Evolutionary conservation across 2,329 filamentous ascomycete species (phyloP).

Genomic region (Exserohilum turcica): DNA sequence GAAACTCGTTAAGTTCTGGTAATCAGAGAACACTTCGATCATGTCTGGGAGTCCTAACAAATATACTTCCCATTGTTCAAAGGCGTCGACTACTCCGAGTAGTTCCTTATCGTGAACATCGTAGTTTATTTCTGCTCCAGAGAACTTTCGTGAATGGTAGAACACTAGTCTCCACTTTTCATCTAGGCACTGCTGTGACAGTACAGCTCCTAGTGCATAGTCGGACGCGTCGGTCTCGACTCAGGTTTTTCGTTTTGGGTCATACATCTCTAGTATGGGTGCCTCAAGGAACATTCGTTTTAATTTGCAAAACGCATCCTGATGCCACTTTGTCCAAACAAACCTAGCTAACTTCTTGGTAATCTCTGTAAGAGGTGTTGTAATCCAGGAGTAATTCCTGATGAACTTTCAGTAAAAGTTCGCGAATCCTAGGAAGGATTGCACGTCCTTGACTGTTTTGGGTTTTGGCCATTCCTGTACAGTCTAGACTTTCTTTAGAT

Average conservation of each 20-base stretch:
- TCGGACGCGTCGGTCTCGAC: constrained; percentile 3
- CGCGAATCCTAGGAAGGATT: background rate
- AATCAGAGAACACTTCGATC: constrained; percentile 17
- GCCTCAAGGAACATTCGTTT: constrained; percentile 1
- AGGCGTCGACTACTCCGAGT: background rate
- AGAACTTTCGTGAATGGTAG: constrained; percentile 29
- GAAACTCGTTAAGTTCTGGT: constrained; percentile 10
- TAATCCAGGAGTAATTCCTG: background rate
- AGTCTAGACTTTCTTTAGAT: constrained; percentile 28
- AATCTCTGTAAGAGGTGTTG: background rate
- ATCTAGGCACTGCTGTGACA: background rate
- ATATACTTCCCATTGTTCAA: no score
- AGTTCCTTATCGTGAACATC: constrained; percentile 21
- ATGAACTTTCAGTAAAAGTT: background rate
- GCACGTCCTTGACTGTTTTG: constrained; percentile 21
- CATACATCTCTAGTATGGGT: background rate
- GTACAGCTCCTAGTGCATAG: background rate
- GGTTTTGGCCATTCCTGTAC: constrained; percentile 31
- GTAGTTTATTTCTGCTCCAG: constrained; percentile 13
- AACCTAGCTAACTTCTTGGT: background rate
- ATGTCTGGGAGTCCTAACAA: no score
- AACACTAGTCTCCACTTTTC: constrained; percentile 22
- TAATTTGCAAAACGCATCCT: background rate
- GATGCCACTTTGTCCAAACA: background rate
- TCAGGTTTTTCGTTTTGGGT: background rate